A percentile compares a stretch with the other conserved stretches of the same genome.
Conservation (phyloP, 441 rosid species). For the Aquilaria agallochum region DNA sequence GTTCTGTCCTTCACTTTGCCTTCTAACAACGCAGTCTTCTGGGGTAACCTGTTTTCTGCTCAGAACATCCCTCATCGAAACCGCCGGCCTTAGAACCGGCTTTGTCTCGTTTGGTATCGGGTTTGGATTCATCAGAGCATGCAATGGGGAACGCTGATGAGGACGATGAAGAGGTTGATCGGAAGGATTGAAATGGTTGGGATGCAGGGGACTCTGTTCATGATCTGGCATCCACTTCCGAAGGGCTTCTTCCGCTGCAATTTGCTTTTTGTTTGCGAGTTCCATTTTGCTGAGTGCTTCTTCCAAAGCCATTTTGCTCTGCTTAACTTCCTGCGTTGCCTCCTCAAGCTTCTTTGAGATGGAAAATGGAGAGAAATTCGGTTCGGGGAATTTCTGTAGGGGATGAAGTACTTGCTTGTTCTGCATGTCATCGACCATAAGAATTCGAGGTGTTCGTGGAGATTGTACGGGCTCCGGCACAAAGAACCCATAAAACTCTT, state of each 20-base stretch:
- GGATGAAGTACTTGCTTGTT: slow-evolving; percentile 24
- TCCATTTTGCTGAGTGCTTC: slow-evolving; percentile 69
- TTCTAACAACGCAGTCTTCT: slow-evolving; percentile 41
- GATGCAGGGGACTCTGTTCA: slow-evolving; percentile 40
- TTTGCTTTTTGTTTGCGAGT: slow-evolving; percentile 65
- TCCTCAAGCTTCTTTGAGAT: slow-evolving; percentile 71
- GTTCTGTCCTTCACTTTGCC: slow-evolving; percentile 30
- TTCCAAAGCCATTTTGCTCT: slow-evolving; percentile 66
- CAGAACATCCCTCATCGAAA: slow-evolving; percentile 87
- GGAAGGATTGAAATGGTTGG: slow-evolving; percentile 32
- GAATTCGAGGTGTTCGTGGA: slow-evolving; percentile 35
- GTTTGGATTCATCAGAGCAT: slow-evolving; percentile 26
- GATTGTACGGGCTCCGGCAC: slow-evolving; percentile 63
- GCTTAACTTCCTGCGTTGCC: slow-evolving; percentile 70
- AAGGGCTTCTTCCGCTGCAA: slow-evolving; percentile 73
- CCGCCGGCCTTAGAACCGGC: slow-evolving; percentile 60
- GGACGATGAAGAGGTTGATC: slow-evolving; percentile 11
- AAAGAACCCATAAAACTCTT: slow-evolving; percentile 33
- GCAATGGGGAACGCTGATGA: slow-evolving; percentile 32
- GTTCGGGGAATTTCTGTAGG: slow-evolving; percentile 28
- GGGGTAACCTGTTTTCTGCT: slow-evolving; percentile 62
- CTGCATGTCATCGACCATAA: slow-evolving; percentile 17
- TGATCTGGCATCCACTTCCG: slow-evolving; percentile 56
- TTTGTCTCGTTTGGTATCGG: slow-evolving; percentile 30
- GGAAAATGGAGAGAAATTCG: slow-evolving; percentile 31